Evolutionary conservation across 805 yeast genomes (phyloP), one percentile per base, ranked within the genome.

Genomic region (Danielia oregonensis): DNA sequence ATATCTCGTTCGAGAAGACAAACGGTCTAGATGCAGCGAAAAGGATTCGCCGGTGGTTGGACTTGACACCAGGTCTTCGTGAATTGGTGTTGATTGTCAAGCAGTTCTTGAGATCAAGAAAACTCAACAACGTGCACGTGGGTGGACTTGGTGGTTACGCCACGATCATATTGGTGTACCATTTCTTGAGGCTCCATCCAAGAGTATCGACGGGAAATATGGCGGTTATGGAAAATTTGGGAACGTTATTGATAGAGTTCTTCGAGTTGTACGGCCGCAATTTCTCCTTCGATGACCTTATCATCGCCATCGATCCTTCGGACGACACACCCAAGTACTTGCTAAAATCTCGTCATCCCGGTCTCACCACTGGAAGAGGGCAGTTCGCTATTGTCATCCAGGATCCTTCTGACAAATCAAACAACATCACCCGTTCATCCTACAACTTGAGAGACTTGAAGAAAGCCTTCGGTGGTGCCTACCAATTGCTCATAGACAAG

Each of bases 121-220:
- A 72, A 38, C 65, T 89, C 41, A 87, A 88, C 51, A 83, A 86
- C 43, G 97, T 91, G 11, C 94, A 84, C 49, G 79, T 80, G 15
- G 98, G 98, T 33, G 97, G 97, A 0, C 63, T 91, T 5, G 97
- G 98, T 26, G 97, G 97, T 0, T 91, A 82, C 55, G 78, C 96
- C 6, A 85, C 86, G n/a, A 86, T 89, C 28, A 88, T 96, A 50
- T 52, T 93, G 53, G 87, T 84, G 12, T 80, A 79, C 49, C 79
- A 91, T 12, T 88, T 89, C 52, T 59, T 89, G 42, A 74, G 69
- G 46, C 63, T 84, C 42, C 97, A 91, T 55, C 96, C 96, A 11
- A 70, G 88, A 44, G 53, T 87, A 9, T 55, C 80, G 2, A 76
- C 94, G 0, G 70, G 76, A 5, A 76, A 78, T 29, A 82, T 88